Base-by-base conservation (phyloP, 768 basidiomycete genomes). In the Lentinula detonsa region DNA sequence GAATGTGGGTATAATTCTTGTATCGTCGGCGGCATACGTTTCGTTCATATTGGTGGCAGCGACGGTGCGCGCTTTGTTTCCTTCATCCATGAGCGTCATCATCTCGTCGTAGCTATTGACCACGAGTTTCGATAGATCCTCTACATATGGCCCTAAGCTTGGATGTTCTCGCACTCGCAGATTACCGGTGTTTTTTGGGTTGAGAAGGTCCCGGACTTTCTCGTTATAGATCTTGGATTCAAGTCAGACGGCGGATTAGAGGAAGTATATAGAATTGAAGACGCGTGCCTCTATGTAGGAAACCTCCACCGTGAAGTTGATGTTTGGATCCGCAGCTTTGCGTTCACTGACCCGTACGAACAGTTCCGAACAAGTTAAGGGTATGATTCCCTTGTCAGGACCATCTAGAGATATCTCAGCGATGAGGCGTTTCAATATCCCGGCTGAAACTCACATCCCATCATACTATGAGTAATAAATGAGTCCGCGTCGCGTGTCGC, bases 31-130 rank as follows among this genome's bases (percentile, higher is more conserved):
- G 4, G 13, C 86, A 67, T 71, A 92, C 83, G 95, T 97, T 75
- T 98, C 97, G 75, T 99, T 99, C 97, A 99, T 99, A 75, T 97
- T 95, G 21, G 97, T 99, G 28, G 97, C 95, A 21, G 97, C 97
- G 23, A 99, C 96, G 13, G 97, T 98, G 54, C 97, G 81, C 56
- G 97, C 95, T 78, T 98, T 98, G 74, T 98, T 99, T 42, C 96
- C 96, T 73, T 99, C 96, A 77, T 99, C 96, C 96, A 98, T 98
- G 70, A 99, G 88, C 5, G 89, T 93, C 90, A 97, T 96, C 90
- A 99, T 97, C 72, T 97, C 96, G 34, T 91, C 85, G 71, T 95
- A 98, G 72, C 81, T 90, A 70, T 84, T 87, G 49, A 98, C 97
- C 33, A 88, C 88, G 59, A 98, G 85, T 74, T 93, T 93, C 68